Base-by-base conservation (phyloP, 164 flowering plant genomes). In the Amborella trichopoda region DNA sequence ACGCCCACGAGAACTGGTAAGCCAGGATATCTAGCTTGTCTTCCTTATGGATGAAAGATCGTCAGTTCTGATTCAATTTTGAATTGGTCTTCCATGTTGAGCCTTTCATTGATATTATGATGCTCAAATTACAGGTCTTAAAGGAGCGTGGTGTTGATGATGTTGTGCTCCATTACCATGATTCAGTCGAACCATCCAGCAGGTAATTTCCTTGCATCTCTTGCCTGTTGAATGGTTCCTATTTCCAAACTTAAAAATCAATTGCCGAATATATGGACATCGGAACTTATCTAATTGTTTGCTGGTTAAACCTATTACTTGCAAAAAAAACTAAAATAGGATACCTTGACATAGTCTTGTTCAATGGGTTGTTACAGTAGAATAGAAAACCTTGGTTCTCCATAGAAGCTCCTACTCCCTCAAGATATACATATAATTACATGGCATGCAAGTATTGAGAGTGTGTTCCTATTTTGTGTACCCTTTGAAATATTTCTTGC, bases 1-100 rank as follows among this genome's bases (percentile, higher is more conserved):
- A 50, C 94, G 99, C 4, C 99, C 99, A 14, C 77, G 96, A 22
- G 99, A 91, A 67, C 37, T 77, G 77, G 99, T 91, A 56, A 59
- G 82, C 57, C 17, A 13, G n/a, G n/a, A n/a, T n/a, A 38, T n/a
- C 41, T 38, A 6, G 20, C 41, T 59, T 24, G 3, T 23, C 16
- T 32, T 26, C 43, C 26, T 21, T 32, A 5, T n/a, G 24, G 18
- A 19, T 41, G 42, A 10, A 2, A 10, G 3, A 30, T 19, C 23
- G 9, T 12, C 45, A 19, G 9, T 18, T 22, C 20, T 40, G 13
- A 36, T 6, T 26, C 47, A n/a, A 21, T n/a, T n/a, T 9, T 33
- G 37, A 18, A n/a, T 3, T 2, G n/a, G 14, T 38, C 19, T 9
- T 38, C 1, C 19, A 6, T 6, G 16, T 38, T 9, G 8, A n/a